These are phyloP conservation scores for Pseudonectria foliicola DNA, from an alignment of 2,329 filamentous ascomycete genomes.

Conservation along the genomic window DNA sequence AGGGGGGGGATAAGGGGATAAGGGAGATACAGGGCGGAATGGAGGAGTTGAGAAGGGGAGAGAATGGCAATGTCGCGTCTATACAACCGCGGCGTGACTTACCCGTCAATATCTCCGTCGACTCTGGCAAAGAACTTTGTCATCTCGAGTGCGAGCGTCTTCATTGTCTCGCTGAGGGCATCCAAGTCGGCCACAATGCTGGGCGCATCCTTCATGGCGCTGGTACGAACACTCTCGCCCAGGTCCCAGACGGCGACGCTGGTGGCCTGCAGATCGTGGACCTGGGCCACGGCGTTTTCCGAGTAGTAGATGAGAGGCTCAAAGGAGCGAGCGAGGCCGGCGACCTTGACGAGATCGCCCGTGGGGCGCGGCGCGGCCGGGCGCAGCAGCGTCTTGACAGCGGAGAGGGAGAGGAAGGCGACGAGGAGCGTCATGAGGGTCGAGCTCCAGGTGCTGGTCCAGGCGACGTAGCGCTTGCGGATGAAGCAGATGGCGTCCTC, in stretches of 20 bases:
- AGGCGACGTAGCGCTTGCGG: constrained; percentile 48
- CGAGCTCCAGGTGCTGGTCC: constrained; percentile 65
- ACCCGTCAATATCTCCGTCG: constrained; percentile 84
- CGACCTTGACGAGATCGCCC: constrained; percentile 78
- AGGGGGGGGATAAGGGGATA: not conserved
- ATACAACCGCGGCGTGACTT: constrained; percentile 21
- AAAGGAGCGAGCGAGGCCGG: constrained; percentile 81
- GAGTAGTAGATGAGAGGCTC: constrained; percentile 94
- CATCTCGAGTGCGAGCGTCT: constrained; percentile 75
- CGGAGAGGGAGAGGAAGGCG: constrained; percentile 56
- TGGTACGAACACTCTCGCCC: constrained; percentile 78
- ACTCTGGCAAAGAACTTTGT: constrained; percentile 91
- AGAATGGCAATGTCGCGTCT: not conserved
- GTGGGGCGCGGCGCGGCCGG: constrained; percentile 47
- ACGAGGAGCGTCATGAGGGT: constrained; percentile 55
- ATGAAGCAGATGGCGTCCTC: constrained; percentile 63
- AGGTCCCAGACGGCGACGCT: constrained; percentile 93
- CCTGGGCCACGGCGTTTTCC: constrained; percentile 78
- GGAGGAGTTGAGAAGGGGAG: constrained; percentile 1
- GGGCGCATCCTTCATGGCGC: constrained; percentile 84
- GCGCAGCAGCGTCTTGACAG: constrained; percentile 60
- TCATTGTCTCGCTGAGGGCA: constrained; percentile 76
- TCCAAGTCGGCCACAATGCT: constrained; percentile 83
- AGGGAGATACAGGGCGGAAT: constrained; percentile 6
- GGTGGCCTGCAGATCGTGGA: constrained; percentile 82